These are phyloP conservation scores for Sisymbrium altissimum DNA, from an alignment of 345 rosid species.

Conservation along the genomic window DNA sequence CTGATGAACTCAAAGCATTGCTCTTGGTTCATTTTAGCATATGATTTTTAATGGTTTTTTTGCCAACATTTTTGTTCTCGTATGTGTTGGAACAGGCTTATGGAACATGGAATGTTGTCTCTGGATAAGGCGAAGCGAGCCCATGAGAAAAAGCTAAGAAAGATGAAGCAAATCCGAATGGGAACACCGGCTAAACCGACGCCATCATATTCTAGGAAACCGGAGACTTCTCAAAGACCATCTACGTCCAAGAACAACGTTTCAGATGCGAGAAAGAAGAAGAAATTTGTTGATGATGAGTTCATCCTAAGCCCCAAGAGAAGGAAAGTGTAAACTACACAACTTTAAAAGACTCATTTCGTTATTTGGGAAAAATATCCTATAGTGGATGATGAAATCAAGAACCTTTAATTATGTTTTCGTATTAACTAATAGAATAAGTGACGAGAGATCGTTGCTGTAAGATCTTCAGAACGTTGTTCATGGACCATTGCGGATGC, in stretches of 20 bases:
- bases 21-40: background rate
- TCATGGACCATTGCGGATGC: background rate
- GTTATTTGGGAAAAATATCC: background rate
- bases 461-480: background rate
- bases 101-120: conserved; percentile 94
- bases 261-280: conserved; percentile 58
- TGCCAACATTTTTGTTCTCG: background rate
- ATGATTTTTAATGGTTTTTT: background rate
- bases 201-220: conserved; percentile 44
- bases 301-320: conserved; percentile 62
- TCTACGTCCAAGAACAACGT: conserved; percentile 35
- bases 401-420: background rate
- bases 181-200: conserved; percentile 66
- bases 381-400: background rate
- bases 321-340: conserved; percentile 57
- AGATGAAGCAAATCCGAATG: conserved; percentile 65
- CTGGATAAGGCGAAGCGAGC: conserved; percentile 72
- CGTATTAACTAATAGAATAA: background rate
- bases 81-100: conserved; percentile 54
- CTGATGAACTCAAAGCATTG: background rate
- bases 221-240: conserved; percentile 67
- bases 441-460: background rate
- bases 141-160: conserved; percentile 80
- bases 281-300: conserved; percentile 46
- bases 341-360: background rate